Conservation (phyloP, 768 basidiomycete genomes). For the Pleurotus tuber-regium region DNA sequence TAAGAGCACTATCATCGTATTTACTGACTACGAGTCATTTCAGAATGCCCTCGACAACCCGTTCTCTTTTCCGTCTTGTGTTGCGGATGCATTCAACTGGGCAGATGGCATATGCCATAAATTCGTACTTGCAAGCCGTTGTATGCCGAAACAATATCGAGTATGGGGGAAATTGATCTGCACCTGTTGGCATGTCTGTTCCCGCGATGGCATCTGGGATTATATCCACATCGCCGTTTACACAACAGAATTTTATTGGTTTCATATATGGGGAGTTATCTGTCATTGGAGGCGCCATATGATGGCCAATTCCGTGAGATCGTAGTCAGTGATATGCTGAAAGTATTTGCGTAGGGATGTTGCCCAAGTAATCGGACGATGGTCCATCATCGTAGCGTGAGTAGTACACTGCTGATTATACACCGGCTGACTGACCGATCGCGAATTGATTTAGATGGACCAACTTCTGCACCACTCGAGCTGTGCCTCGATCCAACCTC, state of each 20-base stretch:
- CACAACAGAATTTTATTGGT: slow-evolving; percentile 10
- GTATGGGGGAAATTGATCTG: not conserved
- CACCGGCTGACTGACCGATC: not conserved
- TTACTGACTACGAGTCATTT: not conserved
- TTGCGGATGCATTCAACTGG: slow-evolving; percentile 14
- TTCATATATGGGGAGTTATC: too few relatives aligned
- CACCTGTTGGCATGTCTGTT: slow-evolving; percentile 8
- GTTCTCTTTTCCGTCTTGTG: slow-evolving; percentile 12
- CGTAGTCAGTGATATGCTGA: not conserved
- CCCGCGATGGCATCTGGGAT: slow-evolving; percentile 10
- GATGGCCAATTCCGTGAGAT: too few relatives aligned
- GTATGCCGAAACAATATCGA: slow-evolving; percentile 13
- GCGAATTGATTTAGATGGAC: slow-evolving; percentile 10
- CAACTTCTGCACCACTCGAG: slow-evolving; percentile 11
- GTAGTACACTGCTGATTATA: not conserved
- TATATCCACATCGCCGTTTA: slow-evolving; percentile 8
- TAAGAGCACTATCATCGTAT: not conserved
- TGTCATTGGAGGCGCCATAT: too few relatives aligned
- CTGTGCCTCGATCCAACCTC: slow-evolving; percentile 12
- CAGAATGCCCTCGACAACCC: slow-evolving; percentile 13
- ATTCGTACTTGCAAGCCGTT: slow-evolving; percentile 14
- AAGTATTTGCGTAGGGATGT: not conserved
- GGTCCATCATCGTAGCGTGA: slow-evolving; percentile 13
- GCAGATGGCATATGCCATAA: slow-evolving; percentile 10
- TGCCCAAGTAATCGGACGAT: slow-evolving; percentile 1